Conservation (phyloP, 2,329 filamentous ascomycete species). For the Aspergillus sp. region DNA sequence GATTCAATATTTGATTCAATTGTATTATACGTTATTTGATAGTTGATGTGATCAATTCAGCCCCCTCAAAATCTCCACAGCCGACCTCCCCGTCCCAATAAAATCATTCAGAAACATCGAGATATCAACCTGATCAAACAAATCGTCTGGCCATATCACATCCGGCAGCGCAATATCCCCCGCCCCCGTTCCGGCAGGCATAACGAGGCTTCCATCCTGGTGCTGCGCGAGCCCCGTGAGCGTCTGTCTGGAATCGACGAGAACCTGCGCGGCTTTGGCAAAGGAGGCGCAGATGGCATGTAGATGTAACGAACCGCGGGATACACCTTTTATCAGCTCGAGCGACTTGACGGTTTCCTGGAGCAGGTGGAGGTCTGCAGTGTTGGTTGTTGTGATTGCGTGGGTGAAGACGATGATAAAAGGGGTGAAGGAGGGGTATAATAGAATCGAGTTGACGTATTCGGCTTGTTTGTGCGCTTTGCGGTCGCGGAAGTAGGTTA, state of each 20-base stretch:
- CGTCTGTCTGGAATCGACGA: constrained; percentile 23
- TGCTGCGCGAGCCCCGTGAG: constrained; percentile 23
- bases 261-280: constrained; percentile 23
- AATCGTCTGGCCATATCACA: constrained; percentile 24
- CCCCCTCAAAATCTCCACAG: constrained; percentile 25
- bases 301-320: constrained; percentile 21
- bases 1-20: too few relatives aligned
- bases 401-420: constrained; percentile 31
- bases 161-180: constrained; percentile 24
- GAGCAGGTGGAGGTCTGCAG: constrained; percentile 21
- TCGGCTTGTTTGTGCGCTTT: constrained; percentile 28
- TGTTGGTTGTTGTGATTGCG: constrained; percentile 25
- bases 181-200: constrained; percentile 17
- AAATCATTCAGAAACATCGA: constrained; percentile 30
- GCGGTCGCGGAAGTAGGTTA: constrained; percentile 24
- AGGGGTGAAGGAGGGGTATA: constrained; percentile 29
- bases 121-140: constrained; percentile 24
- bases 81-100: constrained; percentile 25
- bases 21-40: too few relatives aligned
- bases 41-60: not conserved
- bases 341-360: constrained; percentile 24
- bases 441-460: constrained; percentile 29
- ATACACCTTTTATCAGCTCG: constrained; percentile 22
- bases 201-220: constrained; percentile 24
- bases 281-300: constrained; percentile 25